Evolutionary conservation across 176 grass and related monocot species (phyloP), one percentile per base, ranked within the genome.

Genomic region (Hsuehochloa calcarea): DNA sequence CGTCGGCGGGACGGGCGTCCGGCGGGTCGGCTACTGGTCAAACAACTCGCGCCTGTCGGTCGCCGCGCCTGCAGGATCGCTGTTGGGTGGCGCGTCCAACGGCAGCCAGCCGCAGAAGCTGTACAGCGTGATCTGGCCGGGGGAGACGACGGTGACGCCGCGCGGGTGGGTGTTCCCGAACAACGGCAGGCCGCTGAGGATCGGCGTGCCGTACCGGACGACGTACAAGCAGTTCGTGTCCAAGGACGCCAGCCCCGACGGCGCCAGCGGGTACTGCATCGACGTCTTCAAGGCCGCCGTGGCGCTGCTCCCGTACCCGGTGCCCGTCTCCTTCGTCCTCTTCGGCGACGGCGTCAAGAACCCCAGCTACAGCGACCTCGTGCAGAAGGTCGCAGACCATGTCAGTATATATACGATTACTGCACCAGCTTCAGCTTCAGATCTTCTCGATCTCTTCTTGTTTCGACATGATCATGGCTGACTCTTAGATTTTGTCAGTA

Each of bases 111-210:
- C 77, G 15, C 44, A 68, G 80, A 5, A 82, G 74, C 85, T 95
- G 69, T 85, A 88, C 81, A 89, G 87, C 82, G 82, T 90, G 27
- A 83, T 98, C 70, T 98, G 96, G 93, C 96, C 96, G 7, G 96
- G 96, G 2, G 90, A 93, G 83, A 89, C 88, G 8, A 74, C 87
- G 50, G n/a, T 70, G 22, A 65, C 31, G 58, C 96, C 96, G 12
- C 89, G 91, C 68, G 96, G 96, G 61, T 98, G 96, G 93, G 89
- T 93, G 63, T 93, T 98, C 75, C 89, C 95, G 3, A 90, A 95
- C 85, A 95, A 95, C 70, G 91, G 96, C 3, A 73, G 85, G 63
- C 79, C 82, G 77, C 90, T 98, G 72, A 79, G 77, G 72, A 98
- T 95, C 77, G 96, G 96, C n/a, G 87, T 98, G 16, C 96, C 96